Conservation (phyloP, 2,329 filamentous ascomycete species). For the Cryphonectria parasitica region DNA sequence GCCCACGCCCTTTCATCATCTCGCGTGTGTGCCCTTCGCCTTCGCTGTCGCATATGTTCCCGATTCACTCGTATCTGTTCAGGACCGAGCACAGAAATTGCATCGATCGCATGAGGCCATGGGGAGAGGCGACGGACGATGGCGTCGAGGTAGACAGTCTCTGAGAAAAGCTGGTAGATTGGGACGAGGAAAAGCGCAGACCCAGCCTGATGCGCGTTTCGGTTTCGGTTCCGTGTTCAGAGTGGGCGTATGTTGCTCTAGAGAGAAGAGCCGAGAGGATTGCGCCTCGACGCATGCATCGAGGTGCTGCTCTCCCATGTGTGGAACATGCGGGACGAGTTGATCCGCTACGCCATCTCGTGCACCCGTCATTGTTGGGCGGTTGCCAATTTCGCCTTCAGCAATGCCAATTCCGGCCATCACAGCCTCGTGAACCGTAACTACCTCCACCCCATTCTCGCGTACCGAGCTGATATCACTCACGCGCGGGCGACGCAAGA, state of each 20-base stretch:
- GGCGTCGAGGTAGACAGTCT: constrained; percentile 9
- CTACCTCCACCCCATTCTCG: background rate
- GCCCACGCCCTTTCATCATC: too few relatives aligned
- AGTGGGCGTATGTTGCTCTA: background rate
- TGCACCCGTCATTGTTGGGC: background rate
- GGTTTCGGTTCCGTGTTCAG: background rate
- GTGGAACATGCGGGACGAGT: too few relatives aligned
- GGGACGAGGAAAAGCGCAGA: constrained; percentile 4
- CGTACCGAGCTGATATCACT: background rate
- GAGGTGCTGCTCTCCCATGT: background rate
- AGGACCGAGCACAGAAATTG: background rate
- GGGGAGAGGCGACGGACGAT: background rate
- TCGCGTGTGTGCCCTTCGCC: too few relatives aligned
- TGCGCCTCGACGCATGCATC: background rate
- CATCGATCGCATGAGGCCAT: background rate
- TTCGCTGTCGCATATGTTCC: too few relatives aligned
- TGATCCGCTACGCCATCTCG: background rate
- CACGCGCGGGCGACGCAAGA: background rate
- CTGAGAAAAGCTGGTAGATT: background rate
- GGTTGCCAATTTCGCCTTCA: background rate
- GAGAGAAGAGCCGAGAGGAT: background rate
- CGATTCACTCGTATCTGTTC: background rate
- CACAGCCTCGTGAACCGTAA: background rate
- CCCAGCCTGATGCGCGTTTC: background rate
- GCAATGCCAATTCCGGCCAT: background rate